These are phyloP conservation scores for Hemileccinum impolitum DNA, from an alignment of 768 basidiomycete genomes.

Conservation along the genomic window DNA sequence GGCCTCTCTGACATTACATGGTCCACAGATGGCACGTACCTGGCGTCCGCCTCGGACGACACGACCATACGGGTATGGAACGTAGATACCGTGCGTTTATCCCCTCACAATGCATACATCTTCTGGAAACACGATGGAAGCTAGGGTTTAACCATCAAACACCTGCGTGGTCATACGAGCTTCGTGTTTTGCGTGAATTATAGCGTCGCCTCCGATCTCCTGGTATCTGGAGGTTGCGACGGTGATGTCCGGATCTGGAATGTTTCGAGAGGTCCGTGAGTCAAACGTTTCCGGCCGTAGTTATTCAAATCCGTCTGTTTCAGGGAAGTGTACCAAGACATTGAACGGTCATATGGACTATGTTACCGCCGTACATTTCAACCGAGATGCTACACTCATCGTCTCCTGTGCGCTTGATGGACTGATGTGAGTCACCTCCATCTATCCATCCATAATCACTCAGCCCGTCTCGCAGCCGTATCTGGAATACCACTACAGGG, in stretches of 20 bases:
- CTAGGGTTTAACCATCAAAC: constrained; percentile 68
- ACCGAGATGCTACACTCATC: constrained; percentile 85
- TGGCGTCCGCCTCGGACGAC: constrained; percentile 94
- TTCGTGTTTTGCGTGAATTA: constrained; percentile 93
- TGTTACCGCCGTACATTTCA: constrained; percentile 93
- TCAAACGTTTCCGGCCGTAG: not conserved
- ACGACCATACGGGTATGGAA: constrained; percentile 87
- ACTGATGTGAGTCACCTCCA: constrained; percentile 65
- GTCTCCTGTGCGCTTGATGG: constrained; percentile 93
- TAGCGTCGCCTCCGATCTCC: constrained; percentile 79
- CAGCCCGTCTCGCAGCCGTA: constrained; percentile 56
- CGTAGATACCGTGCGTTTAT: constrained; percentile 63
- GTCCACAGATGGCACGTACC: constrained; percentile 76
- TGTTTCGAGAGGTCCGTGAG: constrained; percentile 59
- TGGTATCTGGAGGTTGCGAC: constrained; percentile 92
- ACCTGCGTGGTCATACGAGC: constrained; percentile 77
- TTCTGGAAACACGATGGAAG: constrained; percentile 2
- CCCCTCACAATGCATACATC: not conserved
- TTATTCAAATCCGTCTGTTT: not conserved
- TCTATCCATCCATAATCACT: constrained; percentile 1
- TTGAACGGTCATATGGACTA: constrained; percentile 93
- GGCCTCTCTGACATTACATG: constrained; percentile 90
- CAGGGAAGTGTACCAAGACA: constrained; percentile 82
- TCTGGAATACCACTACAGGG: constrained; percentile 91
- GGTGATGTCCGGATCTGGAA: constrained; percentile 95